Base-by-base conservation (phyloP, 495 filamentous ascomycete species). In the Penicillium angulare region DNA sequence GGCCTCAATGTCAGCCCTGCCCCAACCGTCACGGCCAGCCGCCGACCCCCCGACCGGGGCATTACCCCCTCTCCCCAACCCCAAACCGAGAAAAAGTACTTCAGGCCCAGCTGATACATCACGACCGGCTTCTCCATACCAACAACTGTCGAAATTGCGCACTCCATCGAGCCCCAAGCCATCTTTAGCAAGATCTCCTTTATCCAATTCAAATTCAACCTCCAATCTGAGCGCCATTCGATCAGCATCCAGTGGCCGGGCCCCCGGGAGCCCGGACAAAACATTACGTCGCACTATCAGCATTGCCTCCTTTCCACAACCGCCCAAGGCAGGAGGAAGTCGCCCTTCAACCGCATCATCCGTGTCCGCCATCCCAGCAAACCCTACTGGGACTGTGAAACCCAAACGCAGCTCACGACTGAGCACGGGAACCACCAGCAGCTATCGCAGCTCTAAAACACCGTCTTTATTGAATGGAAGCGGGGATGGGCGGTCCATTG, bases 291-390 rank as follows among this genome's bases (percentile, higher is more conserved):
- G 90, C 61, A 88, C 87, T 0, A 86, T 95, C 52, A 96, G 90
- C 69, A 95, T 95, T 54, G 89, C 89, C 47, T 83, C 90, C 1
- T 96, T 96, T 62, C 91, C 91, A n/a, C 88, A 92, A 50, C 91
- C 91, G 23, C 91, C 91, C 16, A 85, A 82, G 50, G 76, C 78
- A 4, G 77, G 72, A 34, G 77, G 72, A 33, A 69, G 77, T 29
- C 77, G 70, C n/a, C 66, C 68, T 17, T 70, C 71, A 8, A 72
- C 72, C 21, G 65, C 73, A 47, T 73, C 74, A 2, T 71, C 73
- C 7, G 34, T 67, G 7, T 64, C 66, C 2, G 64, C 61, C 1
- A 54, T 64, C 13, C 55, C 63, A 34, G 60, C 53, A n/a, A 47
- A 56, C 27, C 56, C 59, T 13, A 53, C 66, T 13, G 63, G 57